Evolutionary conservation across 2,329 filamentous ascomycete species (phyloP), one percentile per base, ranked within the genome.

Genomic region (Mariannaea sp.): DNA sequence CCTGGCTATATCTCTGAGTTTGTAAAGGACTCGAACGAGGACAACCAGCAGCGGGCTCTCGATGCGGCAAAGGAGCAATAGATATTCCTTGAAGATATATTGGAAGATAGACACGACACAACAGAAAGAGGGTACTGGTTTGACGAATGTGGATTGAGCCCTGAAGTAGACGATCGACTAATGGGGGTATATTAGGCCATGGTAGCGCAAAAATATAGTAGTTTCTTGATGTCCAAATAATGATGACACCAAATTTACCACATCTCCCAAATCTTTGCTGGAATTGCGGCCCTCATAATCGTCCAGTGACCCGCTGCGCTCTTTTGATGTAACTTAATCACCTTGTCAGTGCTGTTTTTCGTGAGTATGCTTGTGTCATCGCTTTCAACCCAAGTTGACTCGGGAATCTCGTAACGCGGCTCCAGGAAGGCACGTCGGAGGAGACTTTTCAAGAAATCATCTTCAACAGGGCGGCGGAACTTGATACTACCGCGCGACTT

Each of bases 261-360:
- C 65, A 84, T 82, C 75, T 96, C 88, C 94, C 94, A 99, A 20
- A 97, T 83, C 10, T 75, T 75, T 51, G 78, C 78, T 1, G 92
- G 92, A 57, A 97, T 62, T 3, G 97, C 92, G 1, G 77, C 83
- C 67, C 94, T 84, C 92, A 99, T 99, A 40, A 99, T 87, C 36
- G 75, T 77, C 94, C 94, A 99, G 74, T 99, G 94, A 8, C 89
- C 89, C 46, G 89, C 69, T 0, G 92, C 92, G 65, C 89, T 90
- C 66, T 83, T 78, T 65, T 85, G 80, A 68, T 96, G 92, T 78
- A 84, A 90, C 68, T 81, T 80, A 49, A 81, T 80, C 65, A 97
- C 77, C 64, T 84, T 80, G 6, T 77, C 77, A 19, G 88, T 90
- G 57, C 88, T 82, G 47, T 86, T 88, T 38, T 70, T 78, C 22